Conservation (phyloP, 306 rosid species). For the Vigna nakashimae region DNA sequence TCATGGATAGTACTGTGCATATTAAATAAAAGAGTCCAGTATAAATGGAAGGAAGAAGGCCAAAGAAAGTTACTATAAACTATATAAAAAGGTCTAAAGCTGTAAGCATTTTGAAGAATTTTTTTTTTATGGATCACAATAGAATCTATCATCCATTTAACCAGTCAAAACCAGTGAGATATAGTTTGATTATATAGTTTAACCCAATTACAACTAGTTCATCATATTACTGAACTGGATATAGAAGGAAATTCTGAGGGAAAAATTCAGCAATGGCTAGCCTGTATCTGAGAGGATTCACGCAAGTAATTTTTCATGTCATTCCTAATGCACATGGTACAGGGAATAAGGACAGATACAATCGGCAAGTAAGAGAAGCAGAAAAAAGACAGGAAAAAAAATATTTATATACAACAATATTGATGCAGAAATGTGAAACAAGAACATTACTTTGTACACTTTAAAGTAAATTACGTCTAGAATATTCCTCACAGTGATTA, state of each 20-base stretch:
- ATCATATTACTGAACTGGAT: constrained; percentile 8
- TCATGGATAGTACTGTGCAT: neutral
- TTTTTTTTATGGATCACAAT: neutral
- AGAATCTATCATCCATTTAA: constrained; percentile 4
- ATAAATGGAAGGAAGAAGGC: neutral
- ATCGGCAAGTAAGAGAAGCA: no score
- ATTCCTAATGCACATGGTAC: neutral
- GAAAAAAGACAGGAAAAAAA: no score
- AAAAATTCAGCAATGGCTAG: constrained; percentile 24
- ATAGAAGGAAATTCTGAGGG: constrained; percentile 1
- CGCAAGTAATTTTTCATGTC: neutral
- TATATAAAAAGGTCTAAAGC: neutral
- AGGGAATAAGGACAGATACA: no score
- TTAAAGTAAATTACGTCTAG: no score
- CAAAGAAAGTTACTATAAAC: constrained; percentile 7
- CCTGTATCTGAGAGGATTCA: constrained; percentile 4
- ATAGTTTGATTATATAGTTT: neutral
- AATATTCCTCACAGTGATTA: no score
- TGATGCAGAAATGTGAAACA: no score
- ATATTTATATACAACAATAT: no score
- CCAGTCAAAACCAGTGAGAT: neutral
- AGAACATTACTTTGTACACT: no score
- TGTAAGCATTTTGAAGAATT: neutral
- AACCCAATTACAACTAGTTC: neutral
- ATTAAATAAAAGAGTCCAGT: neutral